Percentiles rank a stretch among this genome's conserved stretches.
Conservation (phyloP, 345 rosid genomes). For the Aegle marmelos region DNA sequence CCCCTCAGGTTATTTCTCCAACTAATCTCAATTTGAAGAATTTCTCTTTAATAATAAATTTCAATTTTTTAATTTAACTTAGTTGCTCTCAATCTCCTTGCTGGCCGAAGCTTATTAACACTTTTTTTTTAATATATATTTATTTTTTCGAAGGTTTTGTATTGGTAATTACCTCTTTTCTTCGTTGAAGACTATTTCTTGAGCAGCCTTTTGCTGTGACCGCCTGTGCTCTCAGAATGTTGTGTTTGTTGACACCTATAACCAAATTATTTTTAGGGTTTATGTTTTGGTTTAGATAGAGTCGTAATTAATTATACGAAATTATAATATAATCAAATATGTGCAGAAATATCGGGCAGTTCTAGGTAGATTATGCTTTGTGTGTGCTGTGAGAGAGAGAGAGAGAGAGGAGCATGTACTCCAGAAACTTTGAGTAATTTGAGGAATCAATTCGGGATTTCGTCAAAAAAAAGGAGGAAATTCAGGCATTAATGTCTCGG, state of each 20-base stretch:
- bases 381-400: no score
- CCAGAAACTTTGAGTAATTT: background rate
- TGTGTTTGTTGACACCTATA: background rate
- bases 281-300: background rate
- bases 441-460: background rate
- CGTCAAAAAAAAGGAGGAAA: background rate
- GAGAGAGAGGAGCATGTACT: background rate
- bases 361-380: no score
- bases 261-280: background rate
- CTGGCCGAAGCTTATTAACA: background rate
- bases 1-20: constrained; percentile 7
- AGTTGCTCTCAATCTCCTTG: background rate
- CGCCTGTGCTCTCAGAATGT: background rate
- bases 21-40: constrained; percentile 19
- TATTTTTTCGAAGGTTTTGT: background rate
- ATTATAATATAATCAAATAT: background rate
- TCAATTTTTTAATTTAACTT: background rate
- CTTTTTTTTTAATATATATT: background rate
- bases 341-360: background rate
- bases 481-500: background rate
- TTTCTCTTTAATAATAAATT: background rate
- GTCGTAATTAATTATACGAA: background rate
- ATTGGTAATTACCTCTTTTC: background rate
- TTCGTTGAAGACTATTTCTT: background rate
- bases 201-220: background rate